Evolutionary conservation across 345 rosid genomes (phyloP), one percentile per base, ranked within the genome.

Genomic region (Hibiscus syriacus): DNA sequence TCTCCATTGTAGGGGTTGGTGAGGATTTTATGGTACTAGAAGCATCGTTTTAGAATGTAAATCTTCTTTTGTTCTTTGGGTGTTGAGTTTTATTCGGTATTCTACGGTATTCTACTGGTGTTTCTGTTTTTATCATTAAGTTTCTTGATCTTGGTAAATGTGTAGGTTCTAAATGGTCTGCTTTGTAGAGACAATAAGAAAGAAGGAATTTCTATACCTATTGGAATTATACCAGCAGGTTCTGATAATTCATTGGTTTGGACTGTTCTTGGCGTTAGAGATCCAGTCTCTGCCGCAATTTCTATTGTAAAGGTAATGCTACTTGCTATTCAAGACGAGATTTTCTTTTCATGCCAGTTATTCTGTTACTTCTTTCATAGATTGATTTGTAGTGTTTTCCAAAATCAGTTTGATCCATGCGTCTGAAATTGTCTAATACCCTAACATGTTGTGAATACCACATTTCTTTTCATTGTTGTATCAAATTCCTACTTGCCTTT

Each of bases 191-290:
- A 83, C 72, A 94, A 91, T 79, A 93, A 83, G 76, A 91, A 91
- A 79, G 99, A 94, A 83, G 98, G 99, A 70, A 89, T 94, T 75
- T 89, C 97, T 59, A 89, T 94, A 75, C 99, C 97, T 19, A 84
- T 94, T 80, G 98, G 99, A 72, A 91, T 94, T 67, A 90, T 91
- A 74, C 99, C 98, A 22, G 99, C 96, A 62, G 99, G 99, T 59
- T 94, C 99, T 39, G 92, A 94, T 80, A 94, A 94, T 85, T 94
- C 99, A 48, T 83, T 94, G 34, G 90, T 86, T 80, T 94, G 98
- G 99, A 94, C 93, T 70, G 99, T 94, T 73, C 84, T 94, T 73
- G 96, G 98, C 67, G 96, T 91, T 64, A 82, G 96, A 79, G 98
- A 94, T 84, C 97, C 97, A 67, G 79, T 89, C 69, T 89, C 97